Evolutionary conservation across 164 flowering plant species (phyloP).

Genomic region (Vitis cinerea): DNA sequence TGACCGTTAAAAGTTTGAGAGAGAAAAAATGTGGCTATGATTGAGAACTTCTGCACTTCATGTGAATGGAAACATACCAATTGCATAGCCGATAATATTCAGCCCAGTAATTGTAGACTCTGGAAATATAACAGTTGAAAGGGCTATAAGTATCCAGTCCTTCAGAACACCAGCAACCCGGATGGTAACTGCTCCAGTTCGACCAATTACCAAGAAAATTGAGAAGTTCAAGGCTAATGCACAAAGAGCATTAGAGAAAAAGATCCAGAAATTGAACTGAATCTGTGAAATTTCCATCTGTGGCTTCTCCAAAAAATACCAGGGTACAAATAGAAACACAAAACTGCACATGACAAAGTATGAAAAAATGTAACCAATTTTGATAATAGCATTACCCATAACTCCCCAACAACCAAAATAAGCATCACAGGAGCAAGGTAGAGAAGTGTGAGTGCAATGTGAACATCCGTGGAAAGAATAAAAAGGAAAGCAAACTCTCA

Average conservation of each 20-base stretch:
- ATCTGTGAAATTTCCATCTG: constrained; percentile 78
- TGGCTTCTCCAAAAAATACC: constrained; percentile 89
- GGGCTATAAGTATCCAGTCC: constrained; percentile 97
- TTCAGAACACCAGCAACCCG: constrained; percentile 97
- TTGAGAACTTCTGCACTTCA: neutral
- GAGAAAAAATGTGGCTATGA: neutral
- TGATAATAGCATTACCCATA: no score
- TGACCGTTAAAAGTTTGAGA: neutral
- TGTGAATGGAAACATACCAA: constrained; percentile 50
- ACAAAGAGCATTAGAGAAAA: constrained; percentile 88
- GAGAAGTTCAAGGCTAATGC: constrained; percentile 95
- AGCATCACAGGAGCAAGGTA: neutral
- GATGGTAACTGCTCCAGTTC: constrained; percentile 96
- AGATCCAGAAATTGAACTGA: constrained; percentile 93
- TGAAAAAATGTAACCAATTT: neutral
- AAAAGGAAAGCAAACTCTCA: neutral
- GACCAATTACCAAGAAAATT: constrained; percentile 88
- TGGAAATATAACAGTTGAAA: constrained; percentile 92
- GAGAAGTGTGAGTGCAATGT: neutral
- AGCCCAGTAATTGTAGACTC: constrained; percentile 91
- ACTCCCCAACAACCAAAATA: neutral
- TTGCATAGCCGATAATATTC: constrained; percentile 89
- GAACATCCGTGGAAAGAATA: neutral
- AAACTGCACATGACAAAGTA: constrained; percentile 58
- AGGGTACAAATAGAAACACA: constrained; percentile 81